These are phyloP conservation scores for Trichosanthes cucumerina DNA, from an alignment of 306 rosid species.

Conservation along the genomic window DNA sequence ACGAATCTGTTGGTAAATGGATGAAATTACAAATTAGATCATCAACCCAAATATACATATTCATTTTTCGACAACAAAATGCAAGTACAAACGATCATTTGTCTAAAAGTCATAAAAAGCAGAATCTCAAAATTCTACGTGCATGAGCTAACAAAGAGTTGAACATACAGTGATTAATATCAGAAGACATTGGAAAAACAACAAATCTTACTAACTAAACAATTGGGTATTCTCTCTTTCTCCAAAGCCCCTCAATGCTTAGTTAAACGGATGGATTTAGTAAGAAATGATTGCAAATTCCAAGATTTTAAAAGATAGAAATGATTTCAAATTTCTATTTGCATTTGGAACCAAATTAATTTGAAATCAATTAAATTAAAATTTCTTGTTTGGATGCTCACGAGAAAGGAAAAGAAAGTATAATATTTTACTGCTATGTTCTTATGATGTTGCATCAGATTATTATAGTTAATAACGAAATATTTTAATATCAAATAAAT, in stretches of 20 bases:
- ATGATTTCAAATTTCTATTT: no score
- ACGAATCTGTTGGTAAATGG: constrained; percentile 50
- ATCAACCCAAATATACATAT: constrained; percentile 13
- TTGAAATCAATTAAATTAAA: no score
- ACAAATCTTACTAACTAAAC: neutral
- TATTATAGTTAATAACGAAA: no score
- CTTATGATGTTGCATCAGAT: no score
- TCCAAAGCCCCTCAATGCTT: neutral
- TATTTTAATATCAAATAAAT: no score
- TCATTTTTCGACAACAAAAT: neutral
- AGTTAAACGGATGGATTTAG: no score
- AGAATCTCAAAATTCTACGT: neutral
- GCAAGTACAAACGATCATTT: neutral
- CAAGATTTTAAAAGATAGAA: no score
- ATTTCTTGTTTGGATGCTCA: no score
- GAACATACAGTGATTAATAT: neutral
- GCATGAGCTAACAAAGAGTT: neutral
- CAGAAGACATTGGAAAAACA: neutral
- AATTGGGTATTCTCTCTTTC: neutral
- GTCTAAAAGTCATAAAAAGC: neutral
- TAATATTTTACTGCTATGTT: no score
- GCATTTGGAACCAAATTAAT: no score
- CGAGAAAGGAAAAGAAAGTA: no score
- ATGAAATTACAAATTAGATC: constrained; percentile 13
- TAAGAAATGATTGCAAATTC: no score